A percentile compares a stretch with the other conserved stretches of the same genome.
Evolutionary conservation across 768 basidiomycete species (phyloP).

Genomic region (Leccinum subtestaceum): DNA sequence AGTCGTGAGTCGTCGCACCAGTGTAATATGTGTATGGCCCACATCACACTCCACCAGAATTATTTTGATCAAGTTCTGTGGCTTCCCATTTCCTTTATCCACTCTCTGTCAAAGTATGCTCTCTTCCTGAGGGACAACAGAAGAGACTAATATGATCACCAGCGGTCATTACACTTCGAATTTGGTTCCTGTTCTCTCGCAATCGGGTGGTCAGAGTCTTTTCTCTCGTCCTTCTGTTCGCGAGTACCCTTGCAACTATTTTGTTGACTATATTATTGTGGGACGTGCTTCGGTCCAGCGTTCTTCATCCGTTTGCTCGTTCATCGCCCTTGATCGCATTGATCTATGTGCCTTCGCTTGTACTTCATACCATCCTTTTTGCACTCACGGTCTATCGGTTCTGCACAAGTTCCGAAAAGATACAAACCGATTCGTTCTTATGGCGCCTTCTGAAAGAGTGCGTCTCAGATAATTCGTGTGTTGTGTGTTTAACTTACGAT

Average conservation of each 20-base stretch:
- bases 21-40: neutral
- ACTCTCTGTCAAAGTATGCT: constrained; percentile 11
- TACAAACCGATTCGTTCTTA: constrained; percentile 8
- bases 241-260: neutral
- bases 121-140: neutral
- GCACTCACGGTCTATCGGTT: constrained; percentile 14
- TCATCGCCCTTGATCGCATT: neutral
- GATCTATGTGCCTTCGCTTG: constrained; percentile 16
- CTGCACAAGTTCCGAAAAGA: constrained; percentile 8
- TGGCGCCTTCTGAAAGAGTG: constrained; percentile 22
- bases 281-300: neutral
- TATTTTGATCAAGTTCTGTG: neutral
- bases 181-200: constrained; percentile 16
- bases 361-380: constrained; percentile 17
- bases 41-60: neutral
- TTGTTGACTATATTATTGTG: neutral
- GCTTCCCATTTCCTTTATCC: constrained; percentile 4
- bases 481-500: neutral
- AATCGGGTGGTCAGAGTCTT: constrained; percentile 2
- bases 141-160: neutral
- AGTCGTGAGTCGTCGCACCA: constrained; percentile 1
- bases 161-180: constrained; percentile 15
- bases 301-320: neutral
- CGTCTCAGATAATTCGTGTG: neutral
- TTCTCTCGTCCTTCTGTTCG: constrained; percentile 1